These are phyloP conservation scores for Hanseniaspora occidentalis DNA, from an alignment of 805 yeast species.

Conservation along the genomic window DNA sequence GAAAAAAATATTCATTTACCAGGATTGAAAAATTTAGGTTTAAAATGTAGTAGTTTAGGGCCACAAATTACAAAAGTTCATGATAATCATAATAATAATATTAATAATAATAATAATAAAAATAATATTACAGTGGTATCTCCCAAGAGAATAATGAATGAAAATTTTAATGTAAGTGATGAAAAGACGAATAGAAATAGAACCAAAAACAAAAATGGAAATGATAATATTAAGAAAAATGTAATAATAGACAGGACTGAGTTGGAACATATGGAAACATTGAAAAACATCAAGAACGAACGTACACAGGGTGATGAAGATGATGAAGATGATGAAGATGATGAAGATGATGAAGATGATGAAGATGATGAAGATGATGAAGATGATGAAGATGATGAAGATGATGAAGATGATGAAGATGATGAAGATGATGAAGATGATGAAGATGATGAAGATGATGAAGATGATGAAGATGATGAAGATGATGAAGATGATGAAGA, in stretches of 20 bases:
- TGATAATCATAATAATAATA: constrained; percentile 1
- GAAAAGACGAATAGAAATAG: too few relatives aligned
- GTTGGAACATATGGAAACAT: background rate
- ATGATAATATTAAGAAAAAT: too few relatives aligned
- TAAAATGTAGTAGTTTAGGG: too few relatives aligned
- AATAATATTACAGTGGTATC: too few relatives aligned
- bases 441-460: background rate
- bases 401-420: constrained; percentile 8
- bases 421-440: constrained; percentile 8
- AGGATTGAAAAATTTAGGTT: too few relatives aligned
- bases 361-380: background rate
- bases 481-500: background rate
- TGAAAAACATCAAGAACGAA: background rate
- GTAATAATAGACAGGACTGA: background rate
- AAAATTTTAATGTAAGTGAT: too few relatives aligned
- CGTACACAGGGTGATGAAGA: constrained; percentile 1
- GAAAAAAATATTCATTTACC: too few relatives aligned
- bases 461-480: too few relatives aligned
- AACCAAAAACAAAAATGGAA: too few relatives aligned
- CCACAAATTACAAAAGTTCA: too few relatives aligned
- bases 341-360: constrained; percentile 7
- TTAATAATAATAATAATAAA: background rate
- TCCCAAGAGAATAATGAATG: too few relatives aligned
- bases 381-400: background rate
- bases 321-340: constrained; percentile 3